Evolutionary conservation across 73 alveolate species (phyloP).

Genomic region (Stentor coeruleus): DNA sequence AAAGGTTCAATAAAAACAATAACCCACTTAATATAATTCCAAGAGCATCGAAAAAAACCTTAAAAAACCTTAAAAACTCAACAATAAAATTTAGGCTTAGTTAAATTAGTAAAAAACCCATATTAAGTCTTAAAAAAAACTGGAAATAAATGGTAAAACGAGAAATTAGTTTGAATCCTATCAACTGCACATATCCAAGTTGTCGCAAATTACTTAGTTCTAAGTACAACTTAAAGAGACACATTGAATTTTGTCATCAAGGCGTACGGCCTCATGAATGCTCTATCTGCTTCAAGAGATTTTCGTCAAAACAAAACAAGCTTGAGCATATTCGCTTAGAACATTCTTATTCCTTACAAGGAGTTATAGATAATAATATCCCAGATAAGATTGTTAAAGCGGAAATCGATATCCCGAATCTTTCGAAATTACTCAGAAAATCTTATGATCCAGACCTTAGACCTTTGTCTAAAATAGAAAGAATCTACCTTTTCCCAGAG

Average conservation of each 20-base stretch:
- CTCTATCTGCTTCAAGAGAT: slow-evolving; percentile 10
- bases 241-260: background rate
- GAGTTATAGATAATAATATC: background rate
- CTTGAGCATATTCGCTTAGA: slow-evolving; percentile 2
- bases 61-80: too few relatives aligned
- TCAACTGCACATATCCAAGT: slow-evolving; percentile 10
- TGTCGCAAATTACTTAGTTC: slow-evolving; percentile 1
- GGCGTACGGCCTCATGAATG: slow-evolving; percentile 18
- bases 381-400: background rate
- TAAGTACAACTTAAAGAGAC: slow-evolving; percentile 19
- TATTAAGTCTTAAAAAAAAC: background rate
- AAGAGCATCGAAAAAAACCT: too few relatives aligned
- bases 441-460: slow-evolving; percentile 9
- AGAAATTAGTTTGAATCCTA: background rate
- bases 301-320: slow-evolving; percentile 18
- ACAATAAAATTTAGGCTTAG: too few relatives aligned
- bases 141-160: background rate
- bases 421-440: background rate
- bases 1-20: too few relatives aligned
- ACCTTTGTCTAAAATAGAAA: slow-evolving; percentile 6
- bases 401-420: background rate
- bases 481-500: background rate
- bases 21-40: too few relatives aligned
- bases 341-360: background rate
- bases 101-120: too few relatives aligned